Base-by-base conservation (phyloP, 441 rosid genomes). In the Erodium trifolium region DNA sequence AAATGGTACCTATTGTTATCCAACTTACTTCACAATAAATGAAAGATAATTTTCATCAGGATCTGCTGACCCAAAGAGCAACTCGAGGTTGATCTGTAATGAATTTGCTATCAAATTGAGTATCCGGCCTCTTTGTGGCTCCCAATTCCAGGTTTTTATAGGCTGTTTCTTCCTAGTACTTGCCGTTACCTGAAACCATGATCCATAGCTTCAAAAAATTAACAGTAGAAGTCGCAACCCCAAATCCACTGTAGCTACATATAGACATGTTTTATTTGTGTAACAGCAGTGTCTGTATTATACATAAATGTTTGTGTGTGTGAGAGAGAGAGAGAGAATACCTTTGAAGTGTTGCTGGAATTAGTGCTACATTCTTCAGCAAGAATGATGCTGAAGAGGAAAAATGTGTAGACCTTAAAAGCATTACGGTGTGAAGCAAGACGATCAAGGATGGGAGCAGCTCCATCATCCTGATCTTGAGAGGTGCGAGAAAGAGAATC, bases 1-100 rank as follows among this genome's bases (percentile, higher is more conserved):
- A 69, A 65, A 14, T 57, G 0, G 70, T 67, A 12, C 63, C 9
- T 31, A 5, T 43, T 73, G 69, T 65, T 37, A 68, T n/a, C 70
- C 65, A 68, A 70, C 80, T 83, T 85, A 95, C 99, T 88, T 90
- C 64, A 73, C 88, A 77, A 92, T 73, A 77, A 90, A 95, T 70
- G 98, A 88, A 2, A 95, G 84, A 82, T 88, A 95, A 82, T 87
- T 95, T 77, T 95, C 99, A 62, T 95, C 97, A 0, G 86, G 88
- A 66, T 85, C 86, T 2, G 88, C 60, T 49, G 98, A 90, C 71
- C 99, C 97, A 78, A 95, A 95, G 77, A 94, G 93, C 83, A 94
- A 78, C 4, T 81, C 59, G 57, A 95, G 86, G 88, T 92, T 90
- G 87, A 90, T 84, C 77, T 95, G 98, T 27, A 95, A 83, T 12